A percentile compares a stretch with the other conserved stretches of the same genome.
Evolutionary conservation across 495 filamentous ascomycete genomes (phyloP).

Genomic region (Penicillium egyptiacum): DNA sequence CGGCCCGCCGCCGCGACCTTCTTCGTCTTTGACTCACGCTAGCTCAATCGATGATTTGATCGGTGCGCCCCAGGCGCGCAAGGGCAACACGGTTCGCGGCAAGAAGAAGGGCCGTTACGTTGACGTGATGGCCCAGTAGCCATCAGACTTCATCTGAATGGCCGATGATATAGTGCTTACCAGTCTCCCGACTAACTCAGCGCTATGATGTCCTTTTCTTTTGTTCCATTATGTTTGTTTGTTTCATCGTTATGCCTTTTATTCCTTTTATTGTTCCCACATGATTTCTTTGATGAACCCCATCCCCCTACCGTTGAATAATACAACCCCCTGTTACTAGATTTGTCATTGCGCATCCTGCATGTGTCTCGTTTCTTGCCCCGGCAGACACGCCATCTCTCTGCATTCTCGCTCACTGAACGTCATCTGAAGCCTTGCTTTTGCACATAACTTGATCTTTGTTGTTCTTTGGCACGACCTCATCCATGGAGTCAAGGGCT

Average conservation of each 20-base stretch:
- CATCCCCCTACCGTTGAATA: slow-evolving; percentile 15
- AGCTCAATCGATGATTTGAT: slow-evolving; percentile 85
- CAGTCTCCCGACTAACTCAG: slow-evolving; percentile 5
- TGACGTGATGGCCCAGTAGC: slow-evolving; percentile 77
- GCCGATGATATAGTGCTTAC: slow-evolving; percentile 9
- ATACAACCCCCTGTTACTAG: slow-evolving; percentile 21
- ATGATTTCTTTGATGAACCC: slow-evolving; percentile 17
- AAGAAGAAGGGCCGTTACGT: slow-evolving; percentile 85
- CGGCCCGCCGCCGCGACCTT: slow-evolving; percentile 49
- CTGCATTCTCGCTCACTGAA: slow-evolving; percentile 28
- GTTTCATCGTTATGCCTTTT: slow-evolving; percentile 19
- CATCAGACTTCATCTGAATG: background rate
- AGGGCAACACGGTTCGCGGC: slow-evolving; percentile 65
- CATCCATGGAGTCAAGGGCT: slow-evolving; percentile 26
- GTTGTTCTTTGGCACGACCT: slow-evolving; percentile 24
- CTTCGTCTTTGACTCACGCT: slow-evolving; percentile 71
- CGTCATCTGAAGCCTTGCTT: slow-evolving; percentile 19
- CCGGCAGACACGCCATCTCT: slow-evolving; percentile 16
- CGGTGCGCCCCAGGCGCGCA: slow-evolving; percentile 66
- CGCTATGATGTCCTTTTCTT: slow-evolving; percentile 28
- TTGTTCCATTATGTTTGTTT: slow-evolving; percentile 32
- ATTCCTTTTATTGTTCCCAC: slow-evolving; percentile 5
- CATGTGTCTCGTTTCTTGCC: slow-evolving; percentile 22
- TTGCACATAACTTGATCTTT: slow-evolving; percentile 32
- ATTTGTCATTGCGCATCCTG: slow-evolving; percentile 27